Percentiles rank a stretch among this genome's conserved stretches.
phyloP scores from a whole-genome alignment of 2,329 filamentous ascomycete species.

The Fonsecaea pugnacius region DNA sequence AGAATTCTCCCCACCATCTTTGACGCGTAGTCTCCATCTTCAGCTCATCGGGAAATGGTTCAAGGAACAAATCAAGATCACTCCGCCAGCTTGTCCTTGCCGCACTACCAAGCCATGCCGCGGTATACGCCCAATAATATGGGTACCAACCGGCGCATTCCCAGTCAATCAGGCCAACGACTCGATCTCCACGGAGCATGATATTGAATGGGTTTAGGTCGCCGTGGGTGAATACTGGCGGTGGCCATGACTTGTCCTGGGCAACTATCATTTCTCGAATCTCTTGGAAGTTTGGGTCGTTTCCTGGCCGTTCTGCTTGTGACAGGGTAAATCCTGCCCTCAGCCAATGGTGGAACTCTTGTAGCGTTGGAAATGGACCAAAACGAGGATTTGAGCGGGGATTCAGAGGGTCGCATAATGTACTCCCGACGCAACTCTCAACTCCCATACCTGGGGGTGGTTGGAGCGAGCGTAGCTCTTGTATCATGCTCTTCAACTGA shows the following conservation, averaged over 20 bases:
- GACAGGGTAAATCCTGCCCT: slow-evolving; percentile 38
- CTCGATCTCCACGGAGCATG: slow-evolving; percentile 43
- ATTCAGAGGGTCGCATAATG: slow-evolving; percentile 40
- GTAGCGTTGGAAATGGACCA: slow-evolving; percentile 44
- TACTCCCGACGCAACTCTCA: slow-evolving; percentile 30
- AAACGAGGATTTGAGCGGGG: slow-evolving; percentile 34
- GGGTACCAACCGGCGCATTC: slow-evolving; percentile 52
- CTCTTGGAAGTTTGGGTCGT: slow-evolving; percentile 37
- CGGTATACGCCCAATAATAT: slow-evolving; percentile 52
- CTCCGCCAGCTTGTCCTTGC: slow-evolving; percentile 40
- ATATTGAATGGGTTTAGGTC: slow-evolving; percentile 41
- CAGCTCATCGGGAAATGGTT: slow-evolving; percentile 45
- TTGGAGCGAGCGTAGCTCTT: slow-evolving; percentile 30
- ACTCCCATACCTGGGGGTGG: slow-evolving; percentile 22
- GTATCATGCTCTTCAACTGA: slow-evolving; percentile 28
- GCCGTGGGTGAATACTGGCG: slow-evolving; percentile 46
- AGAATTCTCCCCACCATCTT: slow-evolving; percentile 46
- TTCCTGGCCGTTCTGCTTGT: slow-evolving; percentile 24
- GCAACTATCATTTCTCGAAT: slow-evolving; percentile 43
- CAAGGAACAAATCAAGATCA: slow-evolving; percentile 45
- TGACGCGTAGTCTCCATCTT: slow-evolving; percentile 49
- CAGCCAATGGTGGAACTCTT: slow-evolving; percentile 44
- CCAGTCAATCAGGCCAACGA: slow-evolving; percentile 56
- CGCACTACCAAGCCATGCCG: slow-evolving; percentile 43
- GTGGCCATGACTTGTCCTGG: slow-evolving; percentile 46